Evolutionary conservation across 73 alveolate species (phyloP).

Genomic region (Tetrahymena thermophila): DNA sequence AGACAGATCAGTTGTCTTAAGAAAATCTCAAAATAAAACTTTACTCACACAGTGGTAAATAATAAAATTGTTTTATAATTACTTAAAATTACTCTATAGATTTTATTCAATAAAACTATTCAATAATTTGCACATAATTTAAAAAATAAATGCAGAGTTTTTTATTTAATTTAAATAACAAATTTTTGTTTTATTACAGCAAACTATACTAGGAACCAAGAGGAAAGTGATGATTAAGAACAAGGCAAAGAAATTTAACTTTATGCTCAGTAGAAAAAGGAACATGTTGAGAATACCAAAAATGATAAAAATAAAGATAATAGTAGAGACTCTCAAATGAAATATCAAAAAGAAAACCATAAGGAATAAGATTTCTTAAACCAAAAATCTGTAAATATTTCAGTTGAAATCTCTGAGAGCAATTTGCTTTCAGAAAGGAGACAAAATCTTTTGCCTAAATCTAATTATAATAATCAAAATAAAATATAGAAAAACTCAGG

Average conservation of each 20-base stretch:
- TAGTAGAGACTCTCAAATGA: background rate
- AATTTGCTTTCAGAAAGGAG: background rate
- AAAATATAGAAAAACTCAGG: background rate
- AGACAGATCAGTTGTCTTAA: background rate
- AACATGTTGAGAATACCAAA: background rate
- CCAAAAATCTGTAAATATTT: background rate
- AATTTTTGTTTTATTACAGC: background rate
- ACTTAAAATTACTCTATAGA: background rate
- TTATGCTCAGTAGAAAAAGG: background rate
- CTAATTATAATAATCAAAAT: background rate
- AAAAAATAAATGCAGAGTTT: too few relatives aligned
- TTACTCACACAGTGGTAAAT: background rate
- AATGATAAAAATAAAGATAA: background rate
- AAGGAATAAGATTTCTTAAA: background rate
- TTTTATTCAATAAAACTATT: background rate
- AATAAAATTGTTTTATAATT: background rate
- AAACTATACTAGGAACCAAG: background rate
- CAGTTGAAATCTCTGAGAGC: slow-evolving; percentile 2
- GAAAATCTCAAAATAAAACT: background rate
- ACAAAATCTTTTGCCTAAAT: background rate
- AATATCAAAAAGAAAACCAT: background rate
- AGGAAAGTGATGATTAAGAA: background rate
- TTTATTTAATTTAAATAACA: background rate
- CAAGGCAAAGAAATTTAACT: background rate
- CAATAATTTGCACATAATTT: too few relatives aligned